Evolutionary conservation across 225 moss, liverwort and hornwort genomes (phyloP), one percentile per base, ranked within the genome.

Genomic region (Neckera pumila): DNA sequence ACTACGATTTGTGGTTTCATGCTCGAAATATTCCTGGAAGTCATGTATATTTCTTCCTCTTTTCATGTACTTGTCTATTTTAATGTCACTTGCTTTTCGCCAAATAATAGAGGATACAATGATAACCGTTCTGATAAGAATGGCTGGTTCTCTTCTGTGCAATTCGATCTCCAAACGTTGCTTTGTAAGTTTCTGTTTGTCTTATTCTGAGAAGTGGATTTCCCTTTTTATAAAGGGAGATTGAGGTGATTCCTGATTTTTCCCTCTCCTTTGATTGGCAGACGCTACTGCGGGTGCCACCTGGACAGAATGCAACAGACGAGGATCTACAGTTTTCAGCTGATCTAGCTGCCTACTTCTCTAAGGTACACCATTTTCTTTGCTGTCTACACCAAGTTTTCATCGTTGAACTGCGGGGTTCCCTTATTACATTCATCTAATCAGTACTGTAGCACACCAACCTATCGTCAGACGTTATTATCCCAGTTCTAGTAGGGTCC

Each of bases 1-100:
- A 92, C 61, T 94, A 94, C 66, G 94, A 93, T 82, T 82, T 94
- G 84, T 94, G 94, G 94, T 94, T 94, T 89, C 94, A 94, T 61
- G 93, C 94, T 86, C 92, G 93, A 76, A 94, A 93, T 88, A 88
- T 88, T 88, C 91, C 92, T 83, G 93, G 94, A 86, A 93, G 93
- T 73, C 94, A 94, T 93, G 93, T 94, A 92, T 38, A 67, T 28
- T 62, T 91, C 83, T 74, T 72, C 67, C 86, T 80, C 75, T 89
- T 73, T 72, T 47, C 79, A 51, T 27, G 20, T 34, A 19, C 22
- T 65, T 43, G 11, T 88, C 36, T 59, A 59, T 42, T 73, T 73
- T 72, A n/a, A 15, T 53, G 58, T 73, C 65, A 72, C 40, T 62
- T 86, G 42, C 30, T 79, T 65, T 84, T 81, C 69, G 49, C 76